Base-by-base conservation (phyloP, 108 stramenopile genomes). In the Cyclotella cryptica region DNA sequence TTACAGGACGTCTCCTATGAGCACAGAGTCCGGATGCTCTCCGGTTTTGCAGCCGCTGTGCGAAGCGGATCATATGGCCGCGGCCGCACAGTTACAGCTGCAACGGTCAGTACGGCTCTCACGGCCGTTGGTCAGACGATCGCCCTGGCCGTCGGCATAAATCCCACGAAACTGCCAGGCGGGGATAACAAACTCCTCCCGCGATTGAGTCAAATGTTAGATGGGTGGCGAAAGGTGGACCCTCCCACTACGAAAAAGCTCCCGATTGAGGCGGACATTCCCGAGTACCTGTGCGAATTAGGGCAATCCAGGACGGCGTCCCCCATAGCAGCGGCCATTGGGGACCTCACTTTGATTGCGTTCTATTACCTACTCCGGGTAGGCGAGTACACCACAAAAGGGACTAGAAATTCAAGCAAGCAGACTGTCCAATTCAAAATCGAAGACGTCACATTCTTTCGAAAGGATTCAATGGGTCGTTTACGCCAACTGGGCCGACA, bases 301-400 rank as follows among this genome's bases (percentile, higher is more conserved):
- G 71, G 66, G 49, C 17, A 51, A 3, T 8, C 6, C 11, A 14
- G 24, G 66, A 19, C 1, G 24, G 66, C 35, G 21, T 15, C 13
- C 1, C 6, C n/a, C 1, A 6, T 46, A 46, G 71, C 13, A 5
- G 21, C 55, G 26, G 8, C 35, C 2, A 6, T 35, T 1, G 71
- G 57, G 26, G 62, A 66, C 8, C 7, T 45, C 0, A 8, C 49
- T 10, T 5, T 74, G 11, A 66, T 74, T 39, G 64, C 73, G 44
- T 74, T 47, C 27, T 74, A 65, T 41, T 65, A 65, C 27, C 46
- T 74, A 0, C 12, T 64, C 1, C 35, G 47, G 2, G 29, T 74
- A 22, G 73, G 63, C 0, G 73, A 74, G 35, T 74, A 74, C 49
- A 64, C 73, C 11, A 42, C 54, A 0, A 71, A 71, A 14, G 22